These are phyloP conservation scores for Alternaria postmessia DNA, from an alignment of 2,329 filamentous ascomycete genomes.

Conservation along the genomic window DNA sequence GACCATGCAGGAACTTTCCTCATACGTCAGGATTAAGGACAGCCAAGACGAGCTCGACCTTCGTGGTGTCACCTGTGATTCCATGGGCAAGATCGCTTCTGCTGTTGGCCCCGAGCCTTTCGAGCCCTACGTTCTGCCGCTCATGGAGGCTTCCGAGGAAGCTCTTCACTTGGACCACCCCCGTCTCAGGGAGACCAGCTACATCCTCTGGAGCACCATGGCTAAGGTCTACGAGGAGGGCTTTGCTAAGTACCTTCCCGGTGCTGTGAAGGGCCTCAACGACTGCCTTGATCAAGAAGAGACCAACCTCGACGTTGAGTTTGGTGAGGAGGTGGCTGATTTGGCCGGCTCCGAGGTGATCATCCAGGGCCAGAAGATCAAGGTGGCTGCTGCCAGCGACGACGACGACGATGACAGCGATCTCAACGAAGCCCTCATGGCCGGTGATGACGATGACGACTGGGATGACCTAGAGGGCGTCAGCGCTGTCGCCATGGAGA, in stretches of 20 bases:
- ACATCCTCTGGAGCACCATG: slow-evolving; percentile 94
- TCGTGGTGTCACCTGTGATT: slow-evolving; percentile 87
- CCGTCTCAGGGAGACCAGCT: slow-evolving; percentile 92
- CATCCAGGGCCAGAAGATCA: slow-evolving; percentile 84
- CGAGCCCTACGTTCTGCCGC: slow-evolving; percentile 86
- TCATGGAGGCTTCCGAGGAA: slow-evolving; percentile 94
- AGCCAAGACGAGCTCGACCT: slow-evolving; percentile 89
- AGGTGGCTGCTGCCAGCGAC: slow-evolving; percentile 69
- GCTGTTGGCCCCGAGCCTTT: slow-evolving; percentile 88
- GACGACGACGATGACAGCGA: slow-evolving; percentile 74
- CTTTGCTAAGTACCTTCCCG: slow-evolving; percentile 79
- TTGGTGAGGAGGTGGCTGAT: slow-evolving; percentile 77
- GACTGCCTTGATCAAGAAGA: slow-evolving; percentile 90
- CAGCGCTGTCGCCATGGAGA: slow-evolving; percentile 90
- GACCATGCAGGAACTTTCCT: slow-evolving; percentile 87
- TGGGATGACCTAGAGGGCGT: slow-evolving; percentile 86
- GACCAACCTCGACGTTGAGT: slow-evolving; percentile 76
- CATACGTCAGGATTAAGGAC: slow-evolving; percentile 85
- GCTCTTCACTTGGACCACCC: slow-evolving; percentile 88
- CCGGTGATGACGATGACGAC: slow-evolving; percentile 80
- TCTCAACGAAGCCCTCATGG: slow-evolving; percentile 58
- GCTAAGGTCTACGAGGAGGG: slow-evolving; percentile 91
- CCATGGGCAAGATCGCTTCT: slow-evolving; percentile 89
- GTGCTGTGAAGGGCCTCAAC: slow-evolving; percentile 81
- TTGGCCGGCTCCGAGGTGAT: slow-evolving; percentile 79